Evolutionary conservation across 2,329 filamentous ascomycete genomes (phyloP), one percentile per base, ranked within the genome.

Genomic region (Bipolaris gigantea): DNA sequence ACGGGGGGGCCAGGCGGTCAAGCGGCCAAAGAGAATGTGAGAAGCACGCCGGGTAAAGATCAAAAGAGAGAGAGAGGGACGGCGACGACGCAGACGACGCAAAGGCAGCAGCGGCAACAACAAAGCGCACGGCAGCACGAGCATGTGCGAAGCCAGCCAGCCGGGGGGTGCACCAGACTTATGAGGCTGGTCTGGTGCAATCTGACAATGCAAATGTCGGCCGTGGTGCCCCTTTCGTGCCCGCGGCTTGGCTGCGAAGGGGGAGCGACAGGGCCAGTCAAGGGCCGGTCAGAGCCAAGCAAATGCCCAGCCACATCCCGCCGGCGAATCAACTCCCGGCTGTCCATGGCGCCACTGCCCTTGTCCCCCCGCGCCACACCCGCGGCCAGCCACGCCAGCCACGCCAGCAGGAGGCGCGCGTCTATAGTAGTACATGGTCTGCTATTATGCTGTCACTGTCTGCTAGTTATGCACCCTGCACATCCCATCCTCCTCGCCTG

Each of bases 171-270:
- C 50, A 25, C n/a, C 23, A 57, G 40, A 51, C 55, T 59, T 60
- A 60, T 62, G 55, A 55, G 53, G 52, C 50, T 53, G 50, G 40
- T 48, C 25, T 50, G 41, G 48, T 41, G 19, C 27, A 21, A 21
- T 21, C 21, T n/a, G n/a, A n/a, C 27, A 30, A 30, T 30, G 27
- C 58, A 63, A 63, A 65, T 64, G 61, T 67, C 61, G 61, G 64
- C 62, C 53, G 60, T 62, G 62, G 54, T 47, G 48, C 64, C 65
- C 67, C 65, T 68, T 66, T 66, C 59, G 56, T 56, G 18, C 45
- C 44, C 32, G 36, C 18, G 51, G 47, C 61, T 65, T 64, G 63
- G 60, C 63, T 42, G 49, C 58, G 56, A 18, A n/a, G 8, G 16
- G 57, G 58, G 44, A 15, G 18, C 27, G 44, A 4, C 27, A 27